These are phyloP conservation scores for Pyrus hybrid DNA, from an alignment of 331 rosid species.

Conservation along the genomic window DNA sequence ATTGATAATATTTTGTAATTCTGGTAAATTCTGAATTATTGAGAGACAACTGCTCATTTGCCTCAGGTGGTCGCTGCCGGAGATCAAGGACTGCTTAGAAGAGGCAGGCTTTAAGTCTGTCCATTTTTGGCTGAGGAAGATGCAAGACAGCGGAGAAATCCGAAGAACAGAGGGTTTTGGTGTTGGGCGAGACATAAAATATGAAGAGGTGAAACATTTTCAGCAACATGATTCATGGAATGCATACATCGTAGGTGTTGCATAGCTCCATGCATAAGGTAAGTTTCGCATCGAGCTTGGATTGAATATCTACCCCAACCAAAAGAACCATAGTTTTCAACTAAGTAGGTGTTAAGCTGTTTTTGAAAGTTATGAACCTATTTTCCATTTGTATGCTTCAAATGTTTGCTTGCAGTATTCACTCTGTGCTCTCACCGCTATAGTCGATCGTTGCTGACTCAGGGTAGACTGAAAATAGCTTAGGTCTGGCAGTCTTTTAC, in stretches of 20 bases:
- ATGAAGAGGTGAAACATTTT: slow-evolving; percentile 67
- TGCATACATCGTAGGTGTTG: slow-evolving; percentile 22
- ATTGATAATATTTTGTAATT: not conserved
- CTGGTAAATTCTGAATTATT: slow-evolving; percentile 12
- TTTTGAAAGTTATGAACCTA: no score
- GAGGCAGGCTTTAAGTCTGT: slow-evolving; percentile 79
- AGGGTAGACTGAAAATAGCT: no score
- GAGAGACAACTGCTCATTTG: slow-evolving; percentile 1
- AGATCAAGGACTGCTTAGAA: slow-evolving; percentile 83
- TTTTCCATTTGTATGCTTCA: no score
- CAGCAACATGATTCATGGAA: slow-evolving; percentile 91
- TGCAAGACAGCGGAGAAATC: slow-evolving; percentile 63
- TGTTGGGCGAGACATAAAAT: slow-evolving; percentile 53
- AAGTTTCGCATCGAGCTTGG: no score
- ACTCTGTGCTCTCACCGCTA: no score
- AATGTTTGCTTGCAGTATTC: no score
- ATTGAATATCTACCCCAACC: no score
- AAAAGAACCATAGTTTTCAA: no score
- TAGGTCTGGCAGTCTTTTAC: no score
- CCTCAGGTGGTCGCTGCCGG: slow-evolving; percentile 89
- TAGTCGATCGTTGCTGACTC: no score
- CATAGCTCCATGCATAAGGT: no score
- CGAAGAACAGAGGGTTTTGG: slow-evolving; percentile 64
- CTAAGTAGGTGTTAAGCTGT: no score
- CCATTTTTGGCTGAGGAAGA: slow-evolving; percentile 80